A percentile compares a stretch with the other conserved stretches of the same genome.
These are phyloP conservation scores for Dinochytrium kinnereticum DNA, from an alignment of 371 early-diverging fungal species.

Conservation along the genomic window DNA sequence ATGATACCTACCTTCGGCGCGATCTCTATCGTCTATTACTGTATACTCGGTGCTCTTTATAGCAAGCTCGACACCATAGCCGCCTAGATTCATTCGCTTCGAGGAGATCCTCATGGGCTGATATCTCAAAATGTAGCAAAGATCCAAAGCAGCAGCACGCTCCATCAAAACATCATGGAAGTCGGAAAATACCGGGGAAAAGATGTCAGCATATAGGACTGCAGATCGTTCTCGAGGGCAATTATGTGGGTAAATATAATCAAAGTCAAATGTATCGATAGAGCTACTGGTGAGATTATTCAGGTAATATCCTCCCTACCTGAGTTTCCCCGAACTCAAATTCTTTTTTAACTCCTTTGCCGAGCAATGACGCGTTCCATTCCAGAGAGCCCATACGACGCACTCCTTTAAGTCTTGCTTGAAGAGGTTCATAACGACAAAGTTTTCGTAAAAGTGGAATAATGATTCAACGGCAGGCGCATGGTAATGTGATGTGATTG, in stretches of 20 bases:
- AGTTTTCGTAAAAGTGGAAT: constrained; percentile 74
- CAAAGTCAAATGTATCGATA: constrained; percentile 13
- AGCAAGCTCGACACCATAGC: constrained; percentile 91
- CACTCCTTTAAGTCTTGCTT: no score
- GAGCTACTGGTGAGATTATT: not conserved
- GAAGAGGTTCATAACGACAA: no score
- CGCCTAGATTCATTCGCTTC: constrained; percentile 65
- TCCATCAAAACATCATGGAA: constrained; percentile 30
- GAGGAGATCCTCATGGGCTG: constrained; percentile 19
- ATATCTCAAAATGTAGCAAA: constrained; percentile 43
- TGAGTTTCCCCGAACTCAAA: no score
- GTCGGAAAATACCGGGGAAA: constrained; percentile 17
- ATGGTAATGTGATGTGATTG: constrained; percentile 66
- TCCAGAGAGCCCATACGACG: constrained; percentile 72
- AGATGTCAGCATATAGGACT: constrained; percentile 43
- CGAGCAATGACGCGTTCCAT: constrained; percentile 68
- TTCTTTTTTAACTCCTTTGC: constrained; percentile 51
- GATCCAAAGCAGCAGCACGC: constrained; percentile 10
- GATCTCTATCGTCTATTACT: constrained; percentile 84
- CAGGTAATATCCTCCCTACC: no score
- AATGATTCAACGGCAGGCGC: constrained; percentile 83
- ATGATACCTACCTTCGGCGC: constrained; percentile 1
- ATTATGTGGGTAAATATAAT: constrained; percentile 23
- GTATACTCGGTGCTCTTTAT: constrained; percentile 94
- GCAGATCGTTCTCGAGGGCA: not conserved